These are phyloP conservation scores for Dryas octopetala DNA, from an alignment of 306 rosid genomes.

Conservation along the genomic window DNA sequence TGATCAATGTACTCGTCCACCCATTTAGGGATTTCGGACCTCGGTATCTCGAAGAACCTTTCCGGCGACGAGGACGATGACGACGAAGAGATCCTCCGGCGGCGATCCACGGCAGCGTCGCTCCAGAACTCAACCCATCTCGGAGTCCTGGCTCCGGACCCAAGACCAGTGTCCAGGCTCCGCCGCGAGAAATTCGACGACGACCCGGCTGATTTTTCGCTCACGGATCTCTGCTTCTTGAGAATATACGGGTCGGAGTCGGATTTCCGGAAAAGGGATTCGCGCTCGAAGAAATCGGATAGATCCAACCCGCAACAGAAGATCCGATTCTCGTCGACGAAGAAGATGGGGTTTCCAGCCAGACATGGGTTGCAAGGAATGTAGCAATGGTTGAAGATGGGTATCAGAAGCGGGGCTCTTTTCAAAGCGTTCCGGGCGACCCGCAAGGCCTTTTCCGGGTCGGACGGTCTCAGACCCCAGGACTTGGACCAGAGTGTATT, in stretches of 20 bases:
- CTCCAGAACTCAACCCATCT: slow-evolving; percentile 99
- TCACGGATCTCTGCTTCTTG: slow-evolving; percentile 70
- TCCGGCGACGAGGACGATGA: slow-evolving; percentile 71
- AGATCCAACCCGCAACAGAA: slow-evolving; percentile 92
- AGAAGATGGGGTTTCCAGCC: slow-evolving; percentile 93
- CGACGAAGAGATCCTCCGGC: slow-evolving; percentile 58
- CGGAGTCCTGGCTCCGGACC: slow-evolving; percentile 68
- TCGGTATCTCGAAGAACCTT: slow-evolving; percentile 58
- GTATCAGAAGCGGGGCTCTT: slow-evolving; percentile 91
- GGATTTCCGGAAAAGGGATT: slow-evolving; percentile 58
- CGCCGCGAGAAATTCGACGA: slow-evolving; percentile 60
- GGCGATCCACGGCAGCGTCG: slow-evolving; percentile 79
- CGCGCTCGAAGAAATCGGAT: slow-evolving; percentile 86
- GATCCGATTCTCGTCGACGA: slow-evolving; percentile 84
- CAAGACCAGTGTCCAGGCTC: slow-evolving; percentile 61
- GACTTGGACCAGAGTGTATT: slow-evolving; percentile 86
- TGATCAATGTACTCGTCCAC: slow-evolving; percentile 72
- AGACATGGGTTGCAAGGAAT: slow-evolving; percentile 90
- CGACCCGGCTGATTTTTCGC: slow-evolving; percentile 75
- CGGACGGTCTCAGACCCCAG: slow-evolving; percentile 84
- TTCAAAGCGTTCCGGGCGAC: slow-evolving; percentile 79
- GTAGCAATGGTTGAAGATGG: slow-evolving; percentile 94
- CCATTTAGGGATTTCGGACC: slow-evolving; percentile 62
- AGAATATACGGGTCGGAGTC: slow-evolving; percentile 51
- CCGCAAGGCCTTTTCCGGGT: slow-evolving; percentile 78